Conservation (phyloP, 2,329 filamentous ascomycete species). For the Gaeumannomyces tritici region DNA sequence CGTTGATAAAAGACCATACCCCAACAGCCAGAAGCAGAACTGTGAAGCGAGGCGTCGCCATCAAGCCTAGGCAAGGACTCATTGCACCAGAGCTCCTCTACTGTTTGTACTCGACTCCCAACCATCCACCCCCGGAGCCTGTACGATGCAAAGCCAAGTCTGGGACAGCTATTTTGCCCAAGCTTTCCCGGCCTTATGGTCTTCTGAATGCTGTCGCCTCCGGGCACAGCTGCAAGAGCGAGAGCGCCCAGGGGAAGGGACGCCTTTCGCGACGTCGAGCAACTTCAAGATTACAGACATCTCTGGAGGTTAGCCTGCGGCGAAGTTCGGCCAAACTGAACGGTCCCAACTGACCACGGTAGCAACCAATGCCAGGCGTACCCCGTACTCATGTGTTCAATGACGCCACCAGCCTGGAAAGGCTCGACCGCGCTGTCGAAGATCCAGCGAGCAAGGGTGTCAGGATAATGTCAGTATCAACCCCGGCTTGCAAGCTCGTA, state of each 20-base stretch:
- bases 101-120: too few species aligned
- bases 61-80: neutral
- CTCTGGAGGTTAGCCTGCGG: too few species aligned
- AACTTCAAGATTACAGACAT: neutral
- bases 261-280: neutral
- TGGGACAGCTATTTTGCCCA: neutral
- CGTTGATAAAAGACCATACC: slow-evolving; percentile 4
- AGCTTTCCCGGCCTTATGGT: neutral
- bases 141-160: neutral
- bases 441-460: neutral
- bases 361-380: too few species aligned
- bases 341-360: too few species aligned
- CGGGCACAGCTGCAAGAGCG: neutral
- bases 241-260: too few species aligned
- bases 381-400: too few species aligned
- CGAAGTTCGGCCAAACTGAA: too few species aligned
- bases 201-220: neutral
- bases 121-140: too few species aligned
- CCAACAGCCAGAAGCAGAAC: slow-evolving; percentile 5
- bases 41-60: slow-evolving; percentile 4
- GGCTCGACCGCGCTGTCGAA: too few species aligned
- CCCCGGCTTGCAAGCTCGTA: neutral
- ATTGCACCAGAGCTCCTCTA: too few species aligned
- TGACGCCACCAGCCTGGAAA: too few species aligned
- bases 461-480: neutral